A percentile compares a stretch with the other conserved stretches of the same genome.
phyloP scores from a whole-genome alignment of 129 eudicot genomes.

The Pittosporum tobira region DNA sequence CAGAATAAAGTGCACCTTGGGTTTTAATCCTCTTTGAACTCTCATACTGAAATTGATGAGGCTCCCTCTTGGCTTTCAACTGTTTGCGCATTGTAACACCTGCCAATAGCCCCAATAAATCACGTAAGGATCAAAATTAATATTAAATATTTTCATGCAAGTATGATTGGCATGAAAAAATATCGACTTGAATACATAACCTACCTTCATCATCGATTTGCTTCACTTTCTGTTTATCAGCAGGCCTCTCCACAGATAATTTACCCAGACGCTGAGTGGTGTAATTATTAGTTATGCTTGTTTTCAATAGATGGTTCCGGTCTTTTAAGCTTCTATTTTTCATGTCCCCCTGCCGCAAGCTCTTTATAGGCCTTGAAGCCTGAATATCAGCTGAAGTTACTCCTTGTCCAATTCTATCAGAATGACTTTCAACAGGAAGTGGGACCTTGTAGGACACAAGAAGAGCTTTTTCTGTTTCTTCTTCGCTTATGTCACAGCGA shows the following conservation, averaged over 20 bases:
- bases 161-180: constrained; percentile 7
- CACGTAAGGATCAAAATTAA: neutral
- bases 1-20: constrained; percentile 19
- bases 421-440: constrained; percentile 30
- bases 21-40: constrained; percentile 31
- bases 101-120: too few relatives aligned
- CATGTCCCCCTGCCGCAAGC: constrained; percentile 13
- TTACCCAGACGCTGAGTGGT: constrained; percentile 16
- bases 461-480: constrained; percentile 56
- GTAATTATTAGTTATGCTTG: constrained; percentile 13
- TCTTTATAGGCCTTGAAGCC: constrained; percentile 24
- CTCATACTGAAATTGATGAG: constrained; percentile 20
- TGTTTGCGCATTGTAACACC: constrained; percentile 40
- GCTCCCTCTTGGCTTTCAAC: constrained; percentile 34
- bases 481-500: constrained; percentile 62
- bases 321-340: constrained; percentile 31
- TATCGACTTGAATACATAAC: neutral
- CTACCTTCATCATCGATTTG: constrained; percentile 27
- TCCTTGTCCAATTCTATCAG: constrained; percentile 17
- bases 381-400: constrained; percentile 21
- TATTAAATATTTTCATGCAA: constrained; percentile 3
- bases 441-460: constrained; percentile 25
- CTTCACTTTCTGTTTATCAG: constrained; percentile 30
- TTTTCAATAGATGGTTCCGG: constrained; percentile 27
- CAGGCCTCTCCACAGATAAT: constrained; percentile 14